A percentile compares a stretch with the other conserved stretches of the same genome.
phyloP scores from a whole-genome alignment of 441 rosid genomes.

The Pelargonium fulgidum region DNA sequence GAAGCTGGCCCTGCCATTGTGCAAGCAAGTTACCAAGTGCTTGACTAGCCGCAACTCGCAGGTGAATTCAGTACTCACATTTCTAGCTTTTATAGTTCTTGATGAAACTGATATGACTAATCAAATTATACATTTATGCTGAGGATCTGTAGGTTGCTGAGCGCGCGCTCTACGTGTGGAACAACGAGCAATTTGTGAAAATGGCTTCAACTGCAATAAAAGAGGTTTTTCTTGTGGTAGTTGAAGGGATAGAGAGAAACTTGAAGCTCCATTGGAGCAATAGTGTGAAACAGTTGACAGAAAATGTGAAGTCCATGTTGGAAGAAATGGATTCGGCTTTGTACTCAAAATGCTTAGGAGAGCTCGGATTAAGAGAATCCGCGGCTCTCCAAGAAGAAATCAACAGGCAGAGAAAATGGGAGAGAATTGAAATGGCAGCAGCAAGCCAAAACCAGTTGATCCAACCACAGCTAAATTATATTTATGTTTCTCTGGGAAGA shows the following conservation, averaged over 20 bases:
- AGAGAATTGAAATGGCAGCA: conserved; percentile 39
- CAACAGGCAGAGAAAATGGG: conserved; percentile 40
- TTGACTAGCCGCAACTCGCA: conserved; percentile 50
- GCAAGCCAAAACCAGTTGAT: conserved; percentile 21
- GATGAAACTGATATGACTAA: background rate
- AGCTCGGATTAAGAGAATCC: conserved; percentile 24
- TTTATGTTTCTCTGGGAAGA: conserved; percentile 21
- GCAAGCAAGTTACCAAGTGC: conserved; percentile 39
- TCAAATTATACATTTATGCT: conserved; percentile 4
- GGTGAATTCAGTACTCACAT: conserved; percentile 24
- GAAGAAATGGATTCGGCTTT: conserved; percentile 42
- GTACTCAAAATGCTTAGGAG: conserved; percentile 33
- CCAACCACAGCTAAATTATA: conserved; percentile 12
- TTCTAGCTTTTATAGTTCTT: background rate
- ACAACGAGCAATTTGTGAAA: conserved; percentile 64
- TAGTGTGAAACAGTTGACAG: conserved; percentile 47
- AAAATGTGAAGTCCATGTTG: conserved; percentile 44
- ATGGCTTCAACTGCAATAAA: conserved; percentile 41
- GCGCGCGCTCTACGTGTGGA: conserved; percentile 78
- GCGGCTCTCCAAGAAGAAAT: conserved; percentile 27
- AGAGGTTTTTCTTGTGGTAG: conserved; percentile 46
- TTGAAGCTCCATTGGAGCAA: conserved; percentile 53
- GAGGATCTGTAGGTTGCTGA: conserved; percentile 67
- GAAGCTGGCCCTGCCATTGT: conserved; percentile 34
- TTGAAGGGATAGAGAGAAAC: conserved; percentile 55